These are phyloP conservation scores for Xylaria telfairii DNA, from an alignment of 495 filamentous ascomycete species.

Conservation along the genomic window DNA sequence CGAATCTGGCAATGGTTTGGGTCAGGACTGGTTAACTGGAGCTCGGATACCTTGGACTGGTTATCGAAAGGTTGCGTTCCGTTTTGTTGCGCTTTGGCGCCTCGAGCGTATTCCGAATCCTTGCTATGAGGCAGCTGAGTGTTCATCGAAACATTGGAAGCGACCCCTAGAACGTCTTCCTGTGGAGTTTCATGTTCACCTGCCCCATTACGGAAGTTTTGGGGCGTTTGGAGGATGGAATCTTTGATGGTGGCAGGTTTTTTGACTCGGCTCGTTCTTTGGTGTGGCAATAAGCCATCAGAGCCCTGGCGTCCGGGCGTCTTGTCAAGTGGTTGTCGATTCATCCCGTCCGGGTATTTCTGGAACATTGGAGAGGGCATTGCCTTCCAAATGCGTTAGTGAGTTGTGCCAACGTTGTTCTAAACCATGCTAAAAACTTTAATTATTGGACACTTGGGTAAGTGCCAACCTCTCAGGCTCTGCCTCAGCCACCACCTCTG, in stretches of 20 bases:
- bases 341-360: conserved; percentile 8
- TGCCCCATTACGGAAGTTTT: not conserved
- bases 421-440: not conserved
- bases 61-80: no score
- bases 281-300: conserved; percentile 1
- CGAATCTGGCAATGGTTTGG: no score
- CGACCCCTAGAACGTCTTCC: not conserved
- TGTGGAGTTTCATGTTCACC: not conserved
- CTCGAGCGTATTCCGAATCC: no score
- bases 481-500: not conserved
- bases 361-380: conserved; percentile 8
- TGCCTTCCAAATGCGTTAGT: not conserved
- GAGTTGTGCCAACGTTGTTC: not conserved
- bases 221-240: not conserved
- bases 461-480: not conserved
- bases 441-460: not conserved
- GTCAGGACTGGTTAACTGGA: no score
- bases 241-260: not conserved
- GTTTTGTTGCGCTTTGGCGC: no score
- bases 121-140: not conserved
- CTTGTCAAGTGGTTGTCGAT: conserved; percentile 9
- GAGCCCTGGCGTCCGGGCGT: not conserved
- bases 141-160: not conserved
- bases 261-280: not conserved
- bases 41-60: no score